These are phyloP conservation scores for Wallacemonas collosoma DNA, from an alignment of 208 protist species.

Conservation along the genomic window DNA sequence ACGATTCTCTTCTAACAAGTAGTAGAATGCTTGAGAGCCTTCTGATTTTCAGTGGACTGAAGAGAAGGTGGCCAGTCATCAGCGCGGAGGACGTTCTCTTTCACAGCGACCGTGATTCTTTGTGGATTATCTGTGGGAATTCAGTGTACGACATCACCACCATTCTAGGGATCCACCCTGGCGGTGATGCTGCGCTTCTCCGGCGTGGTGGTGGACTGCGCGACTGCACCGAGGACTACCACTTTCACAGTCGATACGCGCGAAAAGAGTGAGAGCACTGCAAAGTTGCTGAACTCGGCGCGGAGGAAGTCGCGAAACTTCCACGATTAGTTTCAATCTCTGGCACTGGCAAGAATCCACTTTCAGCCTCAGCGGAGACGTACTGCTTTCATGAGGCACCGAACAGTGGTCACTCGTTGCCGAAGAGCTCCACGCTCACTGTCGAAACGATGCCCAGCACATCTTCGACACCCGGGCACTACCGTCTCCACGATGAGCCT, in stretches of 20 bases:
- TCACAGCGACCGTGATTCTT: constrained; percentile 64
- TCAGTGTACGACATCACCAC: constrained; percentile 82
- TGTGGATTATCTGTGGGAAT: constrained; percentile 81
- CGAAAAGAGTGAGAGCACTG: constrained; percentile 47
- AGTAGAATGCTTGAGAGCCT: constrained; percentile 28
- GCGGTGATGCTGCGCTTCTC: constrained; percentile 63
- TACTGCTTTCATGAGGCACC: constrained; percentile 20
- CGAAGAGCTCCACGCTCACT: constrained; percentile 24
- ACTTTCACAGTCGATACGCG: constrained; percentile 69
- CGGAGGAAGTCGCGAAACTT: constrained; percentile 25
- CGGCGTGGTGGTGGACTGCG: constrained; percentile 63
- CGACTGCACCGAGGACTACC: constrained; percentile 64
- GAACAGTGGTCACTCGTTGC: background rate
- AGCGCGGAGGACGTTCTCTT: constrained; percentile 62
- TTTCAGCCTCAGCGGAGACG: background rate
- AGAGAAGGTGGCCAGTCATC: constrained; percentile 51
- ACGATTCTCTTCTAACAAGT: constrained; percentile 9
- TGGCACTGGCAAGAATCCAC: background rate
- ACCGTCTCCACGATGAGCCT: constrained; percentile 10
- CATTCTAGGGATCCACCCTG: constrained; percentile 64
- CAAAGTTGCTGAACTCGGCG: constrained; percentile 66
- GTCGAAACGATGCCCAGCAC: constrained; percentile 32
- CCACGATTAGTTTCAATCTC: background rate
- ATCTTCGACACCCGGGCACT: constrained; percentile 7
- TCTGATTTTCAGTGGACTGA: constrained; percentile 36